Base-by-base conservation (phyloP, 2,329 filamentous ascomycete genomes). In the Anisogramma anomala region DNA sequence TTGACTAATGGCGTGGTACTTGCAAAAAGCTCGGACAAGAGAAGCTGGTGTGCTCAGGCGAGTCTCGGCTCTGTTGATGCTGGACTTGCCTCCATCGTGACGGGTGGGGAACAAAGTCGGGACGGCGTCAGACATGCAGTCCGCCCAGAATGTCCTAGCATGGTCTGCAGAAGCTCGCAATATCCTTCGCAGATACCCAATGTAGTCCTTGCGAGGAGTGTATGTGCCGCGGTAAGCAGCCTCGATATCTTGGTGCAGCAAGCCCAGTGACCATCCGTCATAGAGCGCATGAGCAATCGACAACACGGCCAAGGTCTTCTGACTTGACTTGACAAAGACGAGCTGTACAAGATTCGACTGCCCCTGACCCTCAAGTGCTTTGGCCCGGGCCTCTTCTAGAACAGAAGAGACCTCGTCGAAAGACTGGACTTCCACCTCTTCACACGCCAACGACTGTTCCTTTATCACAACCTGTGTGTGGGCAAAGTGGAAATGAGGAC, bases 251-350 rank as follows among this genome's bases (percentile, higher is more conserved):
- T 71, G 65, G 51, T 91, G 85, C 1, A 95, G 59, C 13, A 93
- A 62, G 3, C 68, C 66, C 10, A 95, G 69, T 3, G 87, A 94
- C 74, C 80, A 87, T 1, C 88, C 88, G 54, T 95, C 88, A 50
- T 95, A 95, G 15, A 94, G 67, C 1, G 87, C 85, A 59, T 95
- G 88, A 0, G 87, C 73, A 28, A 94, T 77, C 0, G 85, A 88
- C 1, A 95, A 56, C 4, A 79, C 53, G 1, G 79, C 48, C 41
- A 69, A 74, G 3, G 45, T 58, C 26, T 51, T 53, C 11, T 45
- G 50, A 3, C 46, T 59, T 1, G 58, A 54, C 5, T 45, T 52
- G 3, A 59, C 60, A 39, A 74, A 59, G 0, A 56, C 58, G 0
- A 80, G 52, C 40, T 76, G 72, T 6, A 79, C 58, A 3, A 80